These are phyloP conservation scores for Casuarina cunninghamiana DNA, from an alignment of 306 rosid species.

Conservation along the genomic window DNA sequence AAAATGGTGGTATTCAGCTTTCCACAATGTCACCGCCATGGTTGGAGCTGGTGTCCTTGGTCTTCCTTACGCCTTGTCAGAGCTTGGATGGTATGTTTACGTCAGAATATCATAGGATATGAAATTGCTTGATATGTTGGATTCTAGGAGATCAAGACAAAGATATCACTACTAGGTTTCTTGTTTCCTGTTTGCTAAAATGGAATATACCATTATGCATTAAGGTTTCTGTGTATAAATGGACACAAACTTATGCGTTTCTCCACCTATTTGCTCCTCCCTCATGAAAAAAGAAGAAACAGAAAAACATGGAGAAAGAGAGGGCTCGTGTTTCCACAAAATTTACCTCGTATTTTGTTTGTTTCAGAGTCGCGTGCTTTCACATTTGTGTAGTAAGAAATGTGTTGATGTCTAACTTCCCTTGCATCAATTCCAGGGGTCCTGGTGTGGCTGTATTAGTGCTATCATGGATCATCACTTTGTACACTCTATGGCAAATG, in stretches of 20 bases:
- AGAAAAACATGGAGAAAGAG: no score
- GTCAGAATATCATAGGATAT: background rate
- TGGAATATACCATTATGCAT: no score
- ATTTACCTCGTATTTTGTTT: no score
- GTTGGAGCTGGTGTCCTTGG: slow-evolving; percentile 72
- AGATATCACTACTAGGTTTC: background rate
- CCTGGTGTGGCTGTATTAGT: slow-evolving; percentile 67
- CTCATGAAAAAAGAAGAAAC: no score
- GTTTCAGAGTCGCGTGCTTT: no score
- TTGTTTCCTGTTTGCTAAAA: background rate
- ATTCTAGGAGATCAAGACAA: background rate
- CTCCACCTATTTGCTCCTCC: no score
- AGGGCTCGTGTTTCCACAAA: no score
- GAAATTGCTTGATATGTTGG: background rate
- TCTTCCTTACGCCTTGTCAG: slow-evolving; percentile 60
- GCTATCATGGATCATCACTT: slow-evolving; percentile 56
- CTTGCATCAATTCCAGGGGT: slow-evolving; percentile 51
- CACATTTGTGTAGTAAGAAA: background rate
- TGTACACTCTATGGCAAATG: slow-evolving; percentile 70
- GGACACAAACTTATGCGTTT: no score
- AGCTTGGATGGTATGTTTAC: slow-evolving; percentile 53
- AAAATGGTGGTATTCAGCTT: slow-evolving; percentile 73
- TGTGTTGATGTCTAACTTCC: background rate
- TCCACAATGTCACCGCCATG: slow-evolving; percentile 74
- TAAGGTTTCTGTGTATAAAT: no score